A percentile compares a stretch with the other conserved stretches of the same genome.
Conservation (phyloP, 2,329 filamentous ascomycete species). For the Aspergillus caelatus region DNA sequence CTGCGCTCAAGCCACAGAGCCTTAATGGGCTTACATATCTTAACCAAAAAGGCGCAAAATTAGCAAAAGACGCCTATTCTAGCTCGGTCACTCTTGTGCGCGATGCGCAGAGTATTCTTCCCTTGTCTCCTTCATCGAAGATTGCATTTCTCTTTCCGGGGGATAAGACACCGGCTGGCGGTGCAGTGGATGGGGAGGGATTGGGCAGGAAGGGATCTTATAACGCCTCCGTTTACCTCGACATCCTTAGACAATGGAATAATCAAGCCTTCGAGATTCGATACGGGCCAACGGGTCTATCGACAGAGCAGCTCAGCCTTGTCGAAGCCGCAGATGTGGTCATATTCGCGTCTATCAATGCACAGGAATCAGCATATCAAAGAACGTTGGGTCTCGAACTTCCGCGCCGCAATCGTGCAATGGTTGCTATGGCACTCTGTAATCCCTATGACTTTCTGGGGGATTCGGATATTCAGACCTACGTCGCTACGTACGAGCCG, state of each 20-base stretch:
- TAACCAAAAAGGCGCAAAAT: constrained; percentile 26
- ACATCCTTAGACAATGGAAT: constrained; percentile 33
- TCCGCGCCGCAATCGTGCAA: constrained; percentile 28
- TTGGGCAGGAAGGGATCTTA: constrained; percentile 36
- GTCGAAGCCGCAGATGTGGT: constrained; percentile 43
- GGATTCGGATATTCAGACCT: constrained; percentile 40
- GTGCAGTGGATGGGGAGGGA: constrained; percentile 44
- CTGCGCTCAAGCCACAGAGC: constrained; percentile 24
- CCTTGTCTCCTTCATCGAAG: constrained; percentile 31
- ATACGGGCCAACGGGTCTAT: constrained; percentile 35
- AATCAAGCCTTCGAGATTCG: constrained; percentile 33
- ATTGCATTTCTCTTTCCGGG: constrained; percentile 44
- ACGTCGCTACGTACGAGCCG: constrained; percentile 50
- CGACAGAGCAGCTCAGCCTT: constrained; percentile 32
- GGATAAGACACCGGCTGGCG: constrained; percentile 36
- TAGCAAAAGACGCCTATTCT: constrained; percentile 41
- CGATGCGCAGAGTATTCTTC: constrained; percentile 31
- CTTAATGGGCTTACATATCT: constrained; percentile 24
- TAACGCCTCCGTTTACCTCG: constrained; percentile 34
- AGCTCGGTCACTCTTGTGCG: constrained; percentile 47
- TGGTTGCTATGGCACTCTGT: constrained; percentile 46
- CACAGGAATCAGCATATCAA: constrained; percentile 41
- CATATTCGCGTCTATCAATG: constrained; percentile 46
- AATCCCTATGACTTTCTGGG: constrained; percentile 51
- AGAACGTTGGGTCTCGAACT: constrained; percentile 38